Conservation (phyloP, 2,329 filamentous ascomycete species). For the Lachnellula hyalina region DNA sequence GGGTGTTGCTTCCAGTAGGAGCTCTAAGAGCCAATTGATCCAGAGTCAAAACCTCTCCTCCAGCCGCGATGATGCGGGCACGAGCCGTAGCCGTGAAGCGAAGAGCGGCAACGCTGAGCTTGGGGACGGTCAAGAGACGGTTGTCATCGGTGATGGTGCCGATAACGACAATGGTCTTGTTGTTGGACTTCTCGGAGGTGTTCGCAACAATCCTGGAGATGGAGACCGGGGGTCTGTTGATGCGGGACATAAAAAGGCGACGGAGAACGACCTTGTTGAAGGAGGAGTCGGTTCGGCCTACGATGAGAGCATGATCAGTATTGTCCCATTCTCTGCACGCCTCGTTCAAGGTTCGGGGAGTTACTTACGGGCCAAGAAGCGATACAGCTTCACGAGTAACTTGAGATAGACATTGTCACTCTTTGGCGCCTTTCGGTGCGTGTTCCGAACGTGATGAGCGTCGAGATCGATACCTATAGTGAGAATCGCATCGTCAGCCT, state of each 20-base stretch:
- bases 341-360: not conserved
- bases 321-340: not conserved
- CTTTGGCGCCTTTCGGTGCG: constrained; percentile 92
- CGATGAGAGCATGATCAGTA: constrained; percentile 1
- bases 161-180: constrained; percentile 89
- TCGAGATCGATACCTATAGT: constrained; percentile 65
- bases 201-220: constrained; percentile 82
- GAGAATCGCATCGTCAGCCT: constrained; percentile 55
- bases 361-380: constrained; percentile 86
- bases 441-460: constrained; percentile 62
- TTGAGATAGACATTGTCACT: constrained; percentile 97
- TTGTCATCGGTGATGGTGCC: constrained; percentile 98
- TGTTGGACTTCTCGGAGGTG: constrained; percentile 57
- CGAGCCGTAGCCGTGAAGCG: constrained; percentile 96
- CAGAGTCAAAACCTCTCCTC: constrained; percentile 91
- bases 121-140: constrained; percentile 83
- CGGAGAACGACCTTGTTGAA: constrained; percentile 99
- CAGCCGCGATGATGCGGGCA: constrained; percentile 86
- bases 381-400: constrained; percentile 97
- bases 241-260: constrained; percentile 96
- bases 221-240: constrained; percentile 93
- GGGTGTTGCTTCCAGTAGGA: constrained; percentile 93
- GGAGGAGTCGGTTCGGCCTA: constrained; percentile 88
- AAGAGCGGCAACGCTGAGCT: constrained; percentile 88
- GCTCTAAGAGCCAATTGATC: constrained; percentile 95